A percentile compares a stretch with the other conserved stretches of the same genome.
Evolutionary conservation across 2,329 filamentous ascomycete species (phyloP).

Genomic region (Geosmithia flava): DNA sequence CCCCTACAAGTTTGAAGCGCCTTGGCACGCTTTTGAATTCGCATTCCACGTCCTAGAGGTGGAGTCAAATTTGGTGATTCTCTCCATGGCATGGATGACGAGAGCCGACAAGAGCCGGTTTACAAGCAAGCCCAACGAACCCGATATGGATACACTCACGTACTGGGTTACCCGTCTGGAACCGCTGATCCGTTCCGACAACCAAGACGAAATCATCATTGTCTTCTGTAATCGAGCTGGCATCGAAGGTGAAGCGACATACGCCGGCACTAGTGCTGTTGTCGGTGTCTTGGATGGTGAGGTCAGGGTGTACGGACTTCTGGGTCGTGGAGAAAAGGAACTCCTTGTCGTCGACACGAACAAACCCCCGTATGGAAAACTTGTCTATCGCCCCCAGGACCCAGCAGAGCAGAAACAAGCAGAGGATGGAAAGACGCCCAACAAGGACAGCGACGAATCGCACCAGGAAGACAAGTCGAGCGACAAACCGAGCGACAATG

Average conservation of each 20-base stretch:
- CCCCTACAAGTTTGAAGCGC: slow-evolving; percentile 23
- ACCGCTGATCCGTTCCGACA: slow-evolving; percentile 43
- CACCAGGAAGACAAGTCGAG: background rate
- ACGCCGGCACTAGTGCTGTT: slow-evolving; percentile 64
- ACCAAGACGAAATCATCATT: slow-evolving; percentile 48
- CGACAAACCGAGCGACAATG: background rate
- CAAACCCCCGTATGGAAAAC: slow-evolving; percentile 26
- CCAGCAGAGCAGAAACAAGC: background rate
- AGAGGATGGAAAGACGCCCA: background rate
- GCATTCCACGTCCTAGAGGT: slow-evolving; percentile 43
- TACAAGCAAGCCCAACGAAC: slow-evolving; percentile 37
- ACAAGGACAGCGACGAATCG: background rate
- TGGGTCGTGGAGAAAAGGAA: slow-evolving; percentile 59
- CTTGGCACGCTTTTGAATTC: slow-evolving; percentile 27
- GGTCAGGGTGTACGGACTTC: slow-evolving; percentile 55
- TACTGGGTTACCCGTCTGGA: slow-evolving; percentile 67
- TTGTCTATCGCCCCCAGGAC: slow-evolving; percentile 10
- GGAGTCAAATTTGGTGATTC: slow-evolving; percentile 48
- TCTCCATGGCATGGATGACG: slow-evolving; percentile 73
- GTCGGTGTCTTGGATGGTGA: slow-evolving; percentile 53
- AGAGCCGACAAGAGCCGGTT: slow-evolving; percentile 31
- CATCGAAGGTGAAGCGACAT: slow-evolving; percentile 50
- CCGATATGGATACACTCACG: slow-evolving; percentile 59
- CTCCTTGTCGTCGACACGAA: slow-evolving; percentile 56
- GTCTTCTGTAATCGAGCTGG: slow-evolving; percentile 63